Conservation (phyloP, 768 basidiomycete species). For the Mycena pura region DNA sequence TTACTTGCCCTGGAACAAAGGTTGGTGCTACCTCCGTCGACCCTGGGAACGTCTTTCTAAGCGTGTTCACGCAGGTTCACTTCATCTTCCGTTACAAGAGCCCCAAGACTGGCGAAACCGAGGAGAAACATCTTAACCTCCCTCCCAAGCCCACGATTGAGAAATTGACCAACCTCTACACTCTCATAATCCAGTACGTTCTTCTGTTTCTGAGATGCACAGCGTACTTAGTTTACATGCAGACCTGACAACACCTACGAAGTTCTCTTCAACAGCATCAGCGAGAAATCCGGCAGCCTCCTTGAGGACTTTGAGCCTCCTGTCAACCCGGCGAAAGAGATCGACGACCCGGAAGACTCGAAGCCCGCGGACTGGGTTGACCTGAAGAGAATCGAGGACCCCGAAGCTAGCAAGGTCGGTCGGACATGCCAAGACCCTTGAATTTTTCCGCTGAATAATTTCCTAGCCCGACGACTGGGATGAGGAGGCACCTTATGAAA, state of each 20-base stretch:
- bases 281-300: conserved; percentile 78
- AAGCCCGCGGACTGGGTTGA: conserved; percentile 97
- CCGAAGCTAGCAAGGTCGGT: conserved; percentile 79
- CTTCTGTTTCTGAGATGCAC: background rate
- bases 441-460: background rate
- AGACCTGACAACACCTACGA: conserved; percentile 96
- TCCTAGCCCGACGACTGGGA: conserved; percentile 93
- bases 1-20: conserved; percentile 93
- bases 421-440: background rate
- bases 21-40: conserved; percentile 42
- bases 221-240: background rate
- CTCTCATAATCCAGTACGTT: conserved; percentile 87
- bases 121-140: conserved; percentile 93
- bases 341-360: conserved; percentile 89
- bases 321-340: conserved; percentile 92
- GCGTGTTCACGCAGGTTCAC: conserved; percentile 68
- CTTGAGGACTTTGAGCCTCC: conserved; percentile 93
- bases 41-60: conserved; percentile 2
- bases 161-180: conserved; percentile 94
- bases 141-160: conserved; percentile 87
- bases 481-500: conserved; percentile 93
- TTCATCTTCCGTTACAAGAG: conserved; percentile 99
- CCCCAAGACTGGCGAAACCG: conserved; percentile 89
- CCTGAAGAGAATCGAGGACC: conserved; percentile 81
- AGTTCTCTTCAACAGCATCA: conserved; percentile 88